Base-by-base conservation (phyloP, 306 rosid genomes). In the Albizia julibrissin region DNA sequence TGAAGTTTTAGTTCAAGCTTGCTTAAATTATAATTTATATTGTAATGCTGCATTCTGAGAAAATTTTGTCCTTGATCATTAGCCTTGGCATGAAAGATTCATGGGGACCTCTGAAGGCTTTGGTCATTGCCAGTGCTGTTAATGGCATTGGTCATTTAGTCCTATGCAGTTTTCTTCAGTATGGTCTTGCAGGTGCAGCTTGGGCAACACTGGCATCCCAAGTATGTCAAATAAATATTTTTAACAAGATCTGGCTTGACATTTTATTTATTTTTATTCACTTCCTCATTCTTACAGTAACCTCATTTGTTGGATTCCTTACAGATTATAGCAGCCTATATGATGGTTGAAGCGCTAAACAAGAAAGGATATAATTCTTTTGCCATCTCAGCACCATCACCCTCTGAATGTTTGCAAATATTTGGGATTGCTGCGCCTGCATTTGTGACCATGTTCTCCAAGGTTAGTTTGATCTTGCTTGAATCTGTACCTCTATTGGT, bases 41-140 rank as follows among this genome's bases (percentile, higher is more conserved):
- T 33, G 24, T 19, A n/a, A 42, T 62, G 31, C 21, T 75, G 72
- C 21, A 64, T 75, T 37, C 6, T 59, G 46, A 81, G 8, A 33
- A 52, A 52, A 27, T 58, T 72, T 9, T 81, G 14, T 68, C 82
- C 54, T 84, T 70, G 37, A 16, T 69, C 71, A 19, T 78, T 62
- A 91, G 97, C 85, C 98, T 93, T 87, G 97, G 94, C 81, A 89
- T 91, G 98, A 93, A 93, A 90, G 98, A 91, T 91, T 93, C 98
- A 2, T 86, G 92, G 97, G 98, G 94, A 81, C 98, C 97, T 66
- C 78, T 90, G 79, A 93, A 89, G 91, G 92, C 97, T 75, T 88
- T 91, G 89, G 91, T 87, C 26, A 88, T 78, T 74, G 91, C 98
- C 29, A 91, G 89, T 76, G 69, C 76, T 74, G 85, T 90, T 54